Conservation (phyloP, 148 eudicot species). For the Beta vulgaris region DNA sequence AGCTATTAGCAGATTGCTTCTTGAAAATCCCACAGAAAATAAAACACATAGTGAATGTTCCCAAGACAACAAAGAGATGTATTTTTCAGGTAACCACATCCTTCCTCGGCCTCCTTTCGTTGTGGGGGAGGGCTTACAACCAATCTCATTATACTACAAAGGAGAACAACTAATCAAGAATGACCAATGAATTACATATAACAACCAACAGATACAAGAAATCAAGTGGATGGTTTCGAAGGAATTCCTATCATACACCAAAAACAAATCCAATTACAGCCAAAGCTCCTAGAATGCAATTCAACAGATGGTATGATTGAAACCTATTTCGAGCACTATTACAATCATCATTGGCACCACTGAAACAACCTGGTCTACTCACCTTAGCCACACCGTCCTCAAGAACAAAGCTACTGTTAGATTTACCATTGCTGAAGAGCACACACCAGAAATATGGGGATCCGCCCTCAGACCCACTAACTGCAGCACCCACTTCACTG, state of each 20-base stretch:
- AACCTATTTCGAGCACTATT: slow-evolving; percentile 37
- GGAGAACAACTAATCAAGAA: slow-evolving; percentile 13
- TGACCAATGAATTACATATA: slow-evolving; percentile 3
- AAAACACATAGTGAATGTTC: no score
- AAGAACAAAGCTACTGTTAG: slow-evolving; percentile 62
- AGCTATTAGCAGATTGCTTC: no score
- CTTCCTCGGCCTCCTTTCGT: background rate
- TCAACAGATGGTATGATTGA: slow-evolving; percentile 30
- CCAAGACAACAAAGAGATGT: no score
- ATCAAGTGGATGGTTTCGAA: background rate
- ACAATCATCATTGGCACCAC: slow-evolving; percentile 82
- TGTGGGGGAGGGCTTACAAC: background rate
- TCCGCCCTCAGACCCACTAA: slow-evolving; percentile 79
- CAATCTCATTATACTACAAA: background rate
- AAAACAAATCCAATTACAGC: slow-evolving; percentile 31
- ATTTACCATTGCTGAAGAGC: slow-evolving; percentile 67
- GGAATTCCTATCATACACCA: slow-evolving; percentile 27
- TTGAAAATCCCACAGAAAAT: no score
- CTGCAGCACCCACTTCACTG: slow-evolving; percentile 88
- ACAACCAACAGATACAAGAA: background rate
- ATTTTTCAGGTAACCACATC: background rate
- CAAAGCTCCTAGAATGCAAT: slow-evolving; percentile 32
- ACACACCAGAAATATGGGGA: slow-evolving; percentile 91
- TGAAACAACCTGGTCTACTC: slow-evolving; percentile 76
- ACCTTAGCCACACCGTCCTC: slow-evolving; percentile 65